A percentile compares a stretch with the other conserved stretches of the same genome.
Evolutionary conservation across 305 asterid genomes (phyloP).

Genomic region (Solanum hybrid): DNA sequence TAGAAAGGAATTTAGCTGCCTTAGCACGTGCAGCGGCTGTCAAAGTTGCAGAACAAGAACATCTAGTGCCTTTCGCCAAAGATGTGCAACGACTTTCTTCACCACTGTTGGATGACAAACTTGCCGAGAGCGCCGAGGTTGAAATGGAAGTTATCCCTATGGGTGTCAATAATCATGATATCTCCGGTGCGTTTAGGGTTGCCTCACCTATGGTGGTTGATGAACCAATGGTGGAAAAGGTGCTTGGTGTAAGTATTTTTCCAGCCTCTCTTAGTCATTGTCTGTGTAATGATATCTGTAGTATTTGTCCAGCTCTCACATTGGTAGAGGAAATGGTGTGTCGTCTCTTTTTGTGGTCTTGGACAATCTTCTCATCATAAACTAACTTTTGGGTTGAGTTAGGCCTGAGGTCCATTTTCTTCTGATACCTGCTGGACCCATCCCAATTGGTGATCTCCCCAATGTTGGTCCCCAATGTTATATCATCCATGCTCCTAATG

Average conservation of each 20-base stretch:
- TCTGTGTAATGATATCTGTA: not conserved
- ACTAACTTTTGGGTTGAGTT: not conserved
- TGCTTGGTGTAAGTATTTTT: constrained; percentile 80
- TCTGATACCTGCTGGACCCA: not conserved
- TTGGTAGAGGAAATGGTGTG: not conserved
- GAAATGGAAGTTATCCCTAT: constrained; percentile 98
- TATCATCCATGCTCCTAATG: not conserved
- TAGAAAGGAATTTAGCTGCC: constrained; percentile 96
- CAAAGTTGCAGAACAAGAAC: constrained; percentile 81
- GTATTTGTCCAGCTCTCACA: not conserved
- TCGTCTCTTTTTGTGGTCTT: not conserved
- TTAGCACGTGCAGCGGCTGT: constrained; percentile 99
- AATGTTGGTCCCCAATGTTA: not conserved
- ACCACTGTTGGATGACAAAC: constrained; percentile 69
- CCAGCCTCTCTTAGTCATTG: not conserved
- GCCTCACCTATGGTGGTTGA: constrained; percentile 70
- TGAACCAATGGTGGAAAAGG: constrained; percentile 93
- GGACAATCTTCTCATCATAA: not conserved
- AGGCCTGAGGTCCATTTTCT: not conserved
- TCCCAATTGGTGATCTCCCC: not conserved
- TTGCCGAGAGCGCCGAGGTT: constrained; percentile 88
- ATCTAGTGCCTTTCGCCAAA: constrained; percentile 67
- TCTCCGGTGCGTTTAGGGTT: constrained; percentile 61
- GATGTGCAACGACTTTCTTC: constrained; percentile 82
- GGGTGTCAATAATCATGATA: constrained; percentile 71